Evolutionary conservation across 331 rosid genomes (phyloP).

Genomic region (Acacia pycnantha): DNA sequence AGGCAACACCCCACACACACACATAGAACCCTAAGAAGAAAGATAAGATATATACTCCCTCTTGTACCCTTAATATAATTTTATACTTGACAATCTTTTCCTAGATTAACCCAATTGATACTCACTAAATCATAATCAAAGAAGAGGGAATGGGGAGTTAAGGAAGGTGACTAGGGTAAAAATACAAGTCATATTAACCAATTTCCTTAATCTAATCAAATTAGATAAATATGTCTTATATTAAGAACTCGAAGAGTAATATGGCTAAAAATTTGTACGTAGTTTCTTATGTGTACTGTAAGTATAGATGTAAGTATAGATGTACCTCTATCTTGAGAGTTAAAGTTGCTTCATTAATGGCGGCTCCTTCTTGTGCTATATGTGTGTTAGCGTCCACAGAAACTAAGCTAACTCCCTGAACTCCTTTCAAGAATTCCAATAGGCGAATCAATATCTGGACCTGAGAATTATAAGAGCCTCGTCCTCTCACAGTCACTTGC

Average conservation of each 20-base stretch:
- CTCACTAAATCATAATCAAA: too few species aligned
- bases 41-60: not conserved
- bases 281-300: not conserved
- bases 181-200: too few species aligned
- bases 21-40: not conserved
- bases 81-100: too few species aligned
- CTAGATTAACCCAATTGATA: too few species aligned
- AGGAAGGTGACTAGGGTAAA: too few species aligned
- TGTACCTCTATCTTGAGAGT: conserved; percentile 76
- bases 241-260: too few species aligned
- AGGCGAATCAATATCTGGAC: conserved; percentile 50
- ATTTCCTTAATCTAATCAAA: too few species aligned
- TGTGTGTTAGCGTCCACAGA: conserved; percentile 55
- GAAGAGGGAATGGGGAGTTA: too few species aligned
- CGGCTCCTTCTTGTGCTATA: conserved; percentile 37
- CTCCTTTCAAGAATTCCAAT: conserved; percentile 65
- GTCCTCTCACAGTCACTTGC: conserved; percentile 54
- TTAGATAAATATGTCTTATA: too few species aligned
- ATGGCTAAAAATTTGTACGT: not conserved
- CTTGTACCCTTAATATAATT: too few species aligned
- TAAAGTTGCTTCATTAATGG: conserved; percentile 41
- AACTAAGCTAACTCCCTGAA: conserved; percentile 37
- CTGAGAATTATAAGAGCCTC: conserved; percentile 22
- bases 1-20: not conserved
- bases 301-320: not conserved